Evolutionary conservation across 169 alveolate genomes (phyloP).

Genomic region (Eimeria necatrix): DNA sequence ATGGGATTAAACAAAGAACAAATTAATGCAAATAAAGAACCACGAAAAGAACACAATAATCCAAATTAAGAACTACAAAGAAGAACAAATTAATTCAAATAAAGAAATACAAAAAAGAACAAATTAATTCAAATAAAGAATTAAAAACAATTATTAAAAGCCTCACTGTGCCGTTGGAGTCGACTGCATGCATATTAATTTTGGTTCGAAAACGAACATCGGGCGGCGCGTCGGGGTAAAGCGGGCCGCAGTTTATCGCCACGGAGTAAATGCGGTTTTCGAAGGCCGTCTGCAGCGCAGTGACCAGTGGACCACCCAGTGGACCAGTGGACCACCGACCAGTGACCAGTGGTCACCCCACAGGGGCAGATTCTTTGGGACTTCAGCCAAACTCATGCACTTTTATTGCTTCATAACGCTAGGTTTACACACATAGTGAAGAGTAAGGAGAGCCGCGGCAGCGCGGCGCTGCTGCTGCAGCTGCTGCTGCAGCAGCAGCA

Average conservation of each 20-base stretch:
- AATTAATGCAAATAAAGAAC: not conserved
- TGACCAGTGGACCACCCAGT: not conserved
- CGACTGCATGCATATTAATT: conserved; percentile 96
- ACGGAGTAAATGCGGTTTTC: conserved; percentile 97
- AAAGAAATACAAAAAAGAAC: too few relatives aligned
- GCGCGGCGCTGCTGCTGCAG: too few relatives aligned
- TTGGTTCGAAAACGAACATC: conserved; percentile 94
- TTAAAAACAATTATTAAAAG: too few relatives aligned
- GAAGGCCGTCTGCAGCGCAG: conserved; percentile 92
- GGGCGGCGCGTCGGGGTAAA: conserved; percentile 98
- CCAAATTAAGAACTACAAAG: too few relatives aligned
- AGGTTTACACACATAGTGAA: too few relatives aligned
- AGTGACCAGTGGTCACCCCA: not conserved
- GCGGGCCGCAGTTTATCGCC: conserved; percentile 95
- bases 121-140: not conserved
- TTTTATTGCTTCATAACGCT: too few relatives aligned
- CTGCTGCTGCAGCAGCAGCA: too few relatives aligned
- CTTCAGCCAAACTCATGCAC: not conserved
- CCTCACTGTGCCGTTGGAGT: conserved; percentile 89
- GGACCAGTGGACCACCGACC: not conserved
- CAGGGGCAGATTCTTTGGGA: not conserved
- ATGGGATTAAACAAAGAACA: too few relatives aligned
- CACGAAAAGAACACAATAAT: too few relatives aligned
- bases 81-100: too few relatives aligned
- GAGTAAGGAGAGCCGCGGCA: too few relatives aligned